Percentiles rank a stretch among this genome's conserved stretches.
Evolutionary conservation across 805 yeast species (phyloP).

Genomic region (Kazachstania bromeliacearum): DNA sequence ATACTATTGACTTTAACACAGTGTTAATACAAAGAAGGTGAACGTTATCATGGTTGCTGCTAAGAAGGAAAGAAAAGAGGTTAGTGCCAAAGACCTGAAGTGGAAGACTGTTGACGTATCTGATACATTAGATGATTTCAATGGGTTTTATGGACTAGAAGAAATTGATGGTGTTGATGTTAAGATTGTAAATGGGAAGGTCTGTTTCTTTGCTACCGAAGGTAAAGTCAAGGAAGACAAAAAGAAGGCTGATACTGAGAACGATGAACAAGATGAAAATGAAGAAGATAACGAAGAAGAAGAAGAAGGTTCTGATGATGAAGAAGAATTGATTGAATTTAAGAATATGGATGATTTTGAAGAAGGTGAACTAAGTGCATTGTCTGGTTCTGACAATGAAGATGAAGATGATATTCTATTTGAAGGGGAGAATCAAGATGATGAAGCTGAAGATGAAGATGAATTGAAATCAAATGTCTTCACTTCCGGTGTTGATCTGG

Average conservation of each 20-base stretch:
- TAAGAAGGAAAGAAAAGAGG: constrained; percentile 14
- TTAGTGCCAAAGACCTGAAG: constrained; percentile 41
- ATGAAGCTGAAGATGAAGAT: constrained; percentile 11
- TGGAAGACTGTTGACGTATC: constrained; percentile 85
- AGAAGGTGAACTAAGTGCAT: constrained; percentile 25
- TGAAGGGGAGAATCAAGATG: constrained; percentile 8
- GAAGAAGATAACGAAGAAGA: constrained; percentile 9
- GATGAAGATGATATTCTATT: constrained; percentile 15
- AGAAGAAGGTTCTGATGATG: constrained; percentile 10
- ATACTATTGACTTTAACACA: constrained; percentile 8
- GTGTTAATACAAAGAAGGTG: neutral
- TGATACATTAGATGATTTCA: constrained; percentile 75
- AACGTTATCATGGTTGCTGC: neutral
- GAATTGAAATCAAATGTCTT: constrained; percentile 25
- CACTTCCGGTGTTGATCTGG: constrained; percentile 13
- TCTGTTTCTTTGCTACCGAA: constrained; percentile 38
- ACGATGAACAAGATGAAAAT: constrained; percentile 6
- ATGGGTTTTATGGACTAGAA: constrained; percentile 87
- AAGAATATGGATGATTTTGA: constrained; percentile 26
- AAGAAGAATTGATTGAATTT: constrained; percentile 20
- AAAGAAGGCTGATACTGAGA: constrained; percentile 1
- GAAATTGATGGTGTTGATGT: constrained; percentile 91
- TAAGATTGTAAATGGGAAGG: constrained; percentile 57
- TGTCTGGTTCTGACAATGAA: constrained; percentile 20
- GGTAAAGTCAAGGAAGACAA: constrained; percentile 7